Percentiles rank a stretch among this genome's conserved stretches.
Evolutionary conservation across 345 rosid genomes (phyloP).

Genomic region (Theobroma cacao): DNA sequence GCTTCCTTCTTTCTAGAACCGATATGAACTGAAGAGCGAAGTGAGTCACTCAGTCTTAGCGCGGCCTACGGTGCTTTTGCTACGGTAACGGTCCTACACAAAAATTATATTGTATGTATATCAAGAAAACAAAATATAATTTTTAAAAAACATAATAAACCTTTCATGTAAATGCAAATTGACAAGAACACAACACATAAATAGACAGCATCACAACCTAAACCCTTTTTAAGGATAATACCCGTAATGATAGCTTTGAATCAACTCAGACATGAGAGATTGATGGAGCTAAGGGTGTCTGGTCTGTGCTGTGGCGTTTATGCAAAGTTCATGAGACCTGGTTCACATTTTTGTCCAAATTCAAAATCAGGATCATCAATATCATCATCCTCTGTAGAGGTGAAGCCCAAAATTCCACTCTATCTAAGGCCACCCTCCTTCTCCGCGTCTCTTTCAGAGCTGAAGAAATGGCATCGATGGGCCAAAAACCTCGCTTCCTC

Average conservation of each 20-base stretch:
- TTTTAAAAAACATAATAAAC: no score
- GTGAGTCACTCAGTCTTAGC: no score
- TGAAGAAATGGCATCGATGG: constrained; percentile 76
- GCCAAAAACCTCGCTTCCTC: constrained; percentile 61
- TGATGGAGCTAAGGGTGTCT: constrained; percentile 6
- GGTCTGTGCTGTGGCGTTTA: background rate
- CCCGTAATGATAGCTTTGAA: no score
- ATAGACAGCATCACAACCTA: no score
- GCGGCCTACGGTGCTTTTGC: no score
- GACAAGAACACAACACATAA: no score
- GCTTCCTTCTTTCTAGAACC: constrained; percentile 17
- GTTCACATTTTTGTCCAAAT: background rate
- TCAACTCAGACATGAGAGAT: no score
- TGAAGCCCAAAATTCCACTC: constrained; percentile 46
- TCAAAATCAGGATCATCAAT: background rate
- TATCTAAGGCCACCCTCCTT: constrained; percentile 49
- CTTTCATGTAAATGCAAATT: no score
- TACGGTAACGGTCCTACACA: no score
- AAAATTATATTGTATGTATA: no score
- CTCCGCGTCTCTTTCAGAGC: constrained; percentile 44
- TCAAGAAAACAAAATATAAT: no score
- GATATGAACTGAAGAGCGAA: background rate
- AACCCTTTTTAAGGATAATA: no score
- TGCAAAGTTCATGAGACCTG: background rate
- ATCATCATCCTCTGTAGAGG: background rate